Evolutionary conservation across 495 filamentous ascomycete species (phyloP).

Genomic region (Aspergillus funiculosus): DNA sequence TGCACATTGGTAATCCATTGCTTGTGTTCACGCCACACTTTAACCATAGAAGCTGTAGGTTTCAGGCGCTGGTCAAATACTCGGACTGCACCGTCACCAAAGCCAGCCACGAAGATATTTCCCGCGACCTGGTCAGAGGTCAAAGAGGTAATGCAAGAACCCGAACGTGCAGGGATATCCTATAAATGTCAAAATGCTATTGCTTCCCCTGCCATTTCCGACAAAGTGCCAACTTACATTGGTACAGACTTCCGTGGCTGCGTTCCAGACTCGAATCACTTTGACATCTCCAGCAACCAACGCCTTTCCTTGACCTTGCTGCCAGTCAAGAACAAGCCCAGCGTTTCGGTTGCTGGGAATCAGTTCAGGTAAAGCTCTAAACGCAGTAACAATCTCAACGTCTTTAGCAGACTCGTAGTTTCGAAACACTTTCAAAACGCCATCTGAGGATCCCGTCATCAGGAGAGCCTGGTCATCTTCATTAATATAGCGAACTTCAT

Average conservation of each 20-base stretch:
- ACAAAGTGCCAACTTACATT: conserved; percentile 42
- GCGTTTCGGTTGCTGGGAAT: conserved; percentile 89
- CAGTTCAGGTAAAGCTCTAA: conserved; percentile 87
- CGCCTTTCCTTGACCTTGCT: conserved; percentile 90
- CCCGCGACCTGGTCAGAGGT: conserved; percentile 97
- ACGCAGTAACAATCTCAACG: conserved; percentile 83
- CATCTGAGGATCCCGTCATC: conserved; percentile 92
- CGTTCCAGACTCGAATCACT: conserved; percentile 93
- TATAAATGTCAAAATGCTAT: conserved; percentile 19
- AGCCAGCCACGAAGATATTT: conserved; percentile 91
- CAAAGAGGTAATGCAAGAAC: conserved; percentile 89
- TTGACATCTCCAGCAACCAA: conserved; percentile 94
- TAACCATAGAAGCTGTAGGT: conserved; percentile 81
- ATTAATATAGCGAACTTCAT: conserved; percentile 93
- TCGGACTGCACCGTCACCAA: conserved; percentile 91
- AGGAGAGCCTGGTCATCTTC: conserved; percentile 94
- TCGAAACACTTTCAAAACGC: conserved; percentile 87
- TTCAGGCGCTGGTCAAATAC: conserved; percentile 86
- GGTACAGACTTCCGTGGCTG: conserved; percentile 84
- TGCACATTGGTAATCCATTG: conserved; percentile 94
- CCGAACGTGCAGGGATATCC: conserved; percentile 93
- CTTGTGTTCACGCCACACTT: conserved; percentile 91
- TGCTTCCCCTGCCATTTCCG: too few species aligned
- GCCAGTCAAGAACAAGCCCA: conserved; percentile 95
- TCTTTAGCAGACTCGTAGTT: conserved; percentile 67